phyloP scores from a whole-genome alignment of 352 stramenopile species.

The Pythium aristosporum region DNA sequence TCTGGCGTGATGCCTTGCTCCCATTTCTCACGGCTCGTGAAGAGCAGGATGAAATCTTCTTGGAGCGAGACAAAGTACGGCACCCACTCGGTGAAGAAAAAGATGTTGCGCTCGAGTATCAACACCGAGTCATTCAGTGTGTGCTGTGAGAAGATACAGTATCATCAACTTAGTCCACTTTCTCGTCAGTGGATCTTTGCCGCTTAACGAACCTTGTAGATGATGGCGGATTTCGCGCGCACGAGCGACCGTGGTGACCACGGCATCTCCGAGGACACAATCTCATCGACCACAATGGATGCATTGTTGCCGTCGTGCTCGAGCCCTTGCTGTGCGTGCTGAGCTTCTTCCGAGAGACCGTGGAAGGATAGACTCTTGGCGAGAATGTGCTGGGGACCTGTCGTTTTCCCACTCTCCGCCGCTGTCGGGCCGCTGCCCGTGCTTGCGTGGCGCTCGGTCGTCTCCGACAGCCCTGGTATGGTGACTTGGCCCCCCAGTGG shows the following conservation, averaged over 20 bases:
- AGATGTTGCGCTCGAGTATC: constrained; percentile 79
- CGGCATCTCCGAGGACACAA: constrained; percentile 44
- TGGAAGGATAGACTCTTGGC: constrained; percentile 12
- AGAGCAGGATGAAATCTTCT: constrained; percentile 76
- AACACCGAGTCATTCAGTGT: constrained; percentile 84
- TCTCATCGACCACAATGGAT: constrained; percentile 67
- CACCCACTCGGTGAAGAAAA: constrained; percentile 81
- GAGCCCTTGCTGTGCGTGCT: constrained; percentile 24
- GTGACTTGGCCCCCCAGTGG: neutral
- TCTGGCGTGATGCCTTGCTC: constrained; percentile 80
- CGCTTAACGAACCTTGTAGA: constrained; percentile 64
- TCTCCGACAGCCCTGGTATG: constrained; percentile 11
- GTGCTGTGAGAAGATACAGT: constrained; percentile 49
- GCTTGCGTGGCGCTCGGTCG: constrained; percentile 10
- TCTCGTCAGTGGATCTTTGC: neutral
- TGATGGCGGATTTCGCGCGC: constrained; percentile 80
- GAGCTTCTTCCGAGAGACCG: constrained; percentile 9
- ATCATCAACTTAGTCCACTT: neutral
- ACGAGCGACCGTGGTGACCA: constrained; percentile 87
- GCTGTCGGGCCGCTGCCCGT: neutral
- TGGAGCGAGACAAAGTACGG: constrained; percentile 84
- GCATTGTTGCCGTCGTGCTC: constrained; percentile 80
- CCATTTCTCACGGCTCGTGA: constrained; percentile 77
- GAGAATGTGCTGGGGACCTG: constrained; percentile 14
- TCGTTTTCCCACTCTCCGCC: neutral